These are phyloP conservation scores for Pugionium cornutum DNA, from an alignment of 345 rosid genomes.

Conservation along the genomic window DNA sequence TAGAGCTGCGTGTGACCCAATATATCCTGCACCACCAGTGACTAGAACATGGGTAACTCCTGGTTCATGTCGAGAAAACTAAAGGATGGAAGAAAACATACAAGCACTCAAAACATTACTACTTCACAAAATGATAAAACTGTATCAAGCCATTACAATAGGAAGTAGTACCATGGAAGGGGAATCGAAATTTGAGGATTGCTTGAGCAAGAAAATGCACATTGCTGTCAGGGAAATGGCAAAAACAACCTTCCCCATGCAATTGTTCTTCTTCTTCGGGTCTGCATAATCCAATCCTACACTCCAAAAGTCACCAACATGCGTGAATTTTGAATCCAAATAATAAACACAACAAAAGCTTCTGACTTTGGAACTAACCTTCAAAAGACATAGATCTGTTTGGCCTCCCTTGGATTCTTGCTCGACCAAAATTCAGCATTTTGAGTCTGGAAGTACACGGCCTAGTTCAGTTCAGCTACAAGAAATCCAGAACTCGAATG, in stretches of 20 bases:
- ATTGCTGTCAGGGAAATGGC: constrained; percentile 68
- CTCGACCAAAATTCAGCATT: constrained; percentile 71
- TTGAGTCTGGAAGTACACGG: constrained; percentile 19
- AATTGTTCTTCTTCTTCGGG: constrained; percentile 63
- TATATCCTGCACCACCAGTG: constrained; percentile 94
- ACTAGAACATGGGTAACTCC: constrained; percentile 89
- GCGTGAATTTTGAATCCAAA: constrained; percentile 7
- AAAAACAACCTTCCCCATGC: constrained; percentile 65
- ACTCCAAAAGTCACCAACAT: constrained; percentile 26
- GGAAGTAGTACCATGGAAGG: constrained; percentile 56
- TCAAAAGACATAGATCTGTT: constrained; percentile 57
- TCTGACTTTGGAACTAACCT: constrained; percentile 43
- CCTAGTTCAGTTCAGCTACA: constrained; percentile 16
- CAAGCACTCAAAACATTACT: not conserved
- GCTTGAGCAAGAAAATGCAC: constrained; percentile 86
- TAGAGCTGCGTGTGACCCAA: constrained; percentile 86
- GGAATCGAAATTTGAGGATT: constrained; percentile 48
- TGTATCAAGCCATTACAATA: not conserved
- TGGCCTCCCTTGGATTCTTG: constrained; percentile 62
- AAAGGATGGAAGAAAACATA: constrained; percentile 22
- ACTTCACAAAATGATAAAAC: not conserved
- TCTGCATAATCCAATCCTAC: constrained; percentile 77
- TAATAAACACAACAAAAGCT: not conserved
- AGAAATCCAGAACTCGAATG: not conserved
- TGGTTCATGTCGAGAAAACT: constrained; percentile 65